phyloP scores from a whole-genome alignment of 2,329 filamentous ascomycete genomes.

The Seiridium unicorne region DNA sequence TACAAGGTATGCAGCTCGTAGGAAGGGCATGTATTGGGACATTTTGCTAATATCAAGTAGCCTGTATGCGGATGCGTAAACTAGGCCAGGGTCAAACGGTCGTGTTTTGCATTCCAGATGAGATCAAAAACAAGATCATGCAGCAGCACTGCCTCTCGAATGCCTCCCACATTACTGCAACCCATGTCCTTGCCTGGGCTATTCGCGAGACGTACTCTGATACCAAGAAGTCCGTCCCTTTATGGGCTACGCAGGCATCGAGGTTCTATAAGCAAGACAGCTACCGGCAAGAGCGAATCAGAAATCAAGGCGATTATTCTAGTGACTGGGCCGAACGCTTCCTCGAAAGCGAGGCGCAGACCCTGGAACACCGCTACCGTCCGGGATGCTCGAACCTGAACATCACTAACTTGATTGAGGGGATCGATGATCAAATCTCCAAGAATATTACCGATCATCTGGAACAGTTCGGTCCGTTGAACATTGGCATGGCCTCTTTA shows the following conservation, averaged over 20 bases:
- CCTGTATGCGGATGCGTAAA: slow-evolving; percentile 70
- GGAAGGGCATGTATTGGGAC: no score
- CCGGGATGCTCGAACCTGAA: slow-evolving; percentile 22
- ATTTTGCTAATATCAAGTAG: slow-evolving; percentile 28
- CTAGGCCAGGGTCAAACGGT: slow-evolving; percentile 67
- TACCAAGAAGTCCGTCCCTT: slow-evolving; percentile 44
- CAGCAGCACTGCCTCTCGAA: slow-evolving; percentile 15
- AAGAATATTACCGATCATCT: slow-evolving; percentile 31
- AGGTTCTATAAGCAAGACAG: slow-evolving; percentile 42
- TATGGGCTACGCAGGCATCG: slow-evolving; percentile 62
- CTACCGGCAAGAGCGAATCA: slow-evolving; percentile 27
- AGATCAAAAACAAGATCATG: slow-evolving; percentile 56
- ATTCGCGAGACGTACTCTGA: slow-evolving; percentile 57
- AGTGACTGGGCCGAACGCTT: slow-evolving; percentile 30
- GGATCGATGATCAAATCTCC: neutral
- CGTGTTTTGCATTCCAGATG: slow-evolving; percentile 56
- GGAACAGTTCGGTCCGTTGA: slow-evolving; percentile 29
- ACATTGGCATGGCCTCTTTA: slow-evolving; percentile 35
- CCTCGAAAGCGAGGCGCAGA: slow-evolving; percentile 54
- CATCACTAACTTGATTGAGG: neutral
- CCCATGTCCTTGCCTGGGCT: slow-evolving; percentile 58
- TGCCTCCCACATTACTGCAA: slow-evolving; percentile 36
- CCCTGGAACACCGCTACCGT: slow-evolving; percentile 50
- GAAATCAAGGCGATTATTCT: slow-evolving; percentile 14
- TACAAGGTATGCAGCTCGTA: slow-evolving; percentile 52